These are phyloP conservation scores for Nematocida major DNA, from an alignment of 371 early-diverging fungal species.

Conservation along the genomic window DNA sequence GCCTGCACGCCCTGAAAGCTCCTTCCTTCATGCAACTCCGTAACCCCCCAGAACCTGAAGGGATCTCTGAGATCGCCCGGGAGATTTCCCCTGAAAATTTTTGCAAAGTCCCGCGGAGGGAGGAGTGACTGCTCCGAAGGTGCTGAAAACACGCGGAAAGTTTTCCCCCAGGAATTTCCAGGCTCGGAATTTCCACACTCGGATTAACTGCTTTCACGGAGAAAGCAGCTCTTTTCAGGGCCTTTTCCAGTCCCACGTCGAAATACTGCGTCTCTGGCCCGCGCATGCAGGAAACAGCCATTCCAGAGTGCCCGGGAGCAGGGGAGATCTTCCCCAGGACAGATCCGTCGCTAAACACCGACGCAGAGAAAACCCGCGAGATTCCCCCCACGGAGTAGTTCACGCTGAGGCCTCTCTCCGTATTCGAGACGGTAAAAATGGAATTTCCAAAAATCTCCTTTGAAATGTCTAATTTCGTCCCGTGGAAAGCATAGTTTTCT, in stretches of 20 bases:
- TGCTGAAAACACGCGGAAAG: too few species aligned
- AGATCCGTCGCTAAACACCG: conserved; percentile 23
- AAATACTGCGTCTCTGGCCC: neutral
- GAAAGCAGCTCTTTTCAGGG: too few species aligned
- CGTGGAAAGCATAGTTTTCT: conserved; percentile 14
- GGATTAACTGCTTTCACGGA: too few species aligned
- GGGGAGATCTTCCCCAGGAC: conserved; percentile 14
- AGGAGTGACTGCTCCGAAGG: too few species aligned
- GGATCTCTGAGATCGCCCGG: too few species aligned
- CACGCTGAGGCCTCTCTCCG: conserved; percentile 22
- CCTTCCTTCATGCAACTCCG: too few species aligned
- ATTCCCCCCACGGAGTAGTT: conserved; percentile 14
- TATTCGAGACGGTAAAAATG: conserved; percentile 16
- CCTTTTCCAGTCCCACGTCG: conserved; percentile 6
- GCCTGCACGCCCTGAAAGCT: too few species aligned
- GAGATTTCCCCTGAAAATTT: too few species aligned
- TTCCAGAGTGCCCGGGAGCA: neutral
- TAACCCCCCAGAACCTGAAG: too few species aligned
- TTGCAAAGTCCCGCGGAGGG: too few species aligned
- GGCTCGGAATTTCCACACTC: too few species aligned
- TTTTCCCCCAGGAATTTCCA: too few species aligned
- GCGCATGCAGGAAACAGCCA: conserved; percentile 9
- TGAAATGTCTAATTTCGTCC: conserved; percentile 39
- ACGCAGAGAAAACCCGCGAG: conserved; percentile 6
- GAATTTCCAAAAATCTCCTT: conserved; percentile 9